Base-by-base conservation (phyloP, 2,329 filamentous ascomycete genomes). In the Phialophora macrospora region DNA sequence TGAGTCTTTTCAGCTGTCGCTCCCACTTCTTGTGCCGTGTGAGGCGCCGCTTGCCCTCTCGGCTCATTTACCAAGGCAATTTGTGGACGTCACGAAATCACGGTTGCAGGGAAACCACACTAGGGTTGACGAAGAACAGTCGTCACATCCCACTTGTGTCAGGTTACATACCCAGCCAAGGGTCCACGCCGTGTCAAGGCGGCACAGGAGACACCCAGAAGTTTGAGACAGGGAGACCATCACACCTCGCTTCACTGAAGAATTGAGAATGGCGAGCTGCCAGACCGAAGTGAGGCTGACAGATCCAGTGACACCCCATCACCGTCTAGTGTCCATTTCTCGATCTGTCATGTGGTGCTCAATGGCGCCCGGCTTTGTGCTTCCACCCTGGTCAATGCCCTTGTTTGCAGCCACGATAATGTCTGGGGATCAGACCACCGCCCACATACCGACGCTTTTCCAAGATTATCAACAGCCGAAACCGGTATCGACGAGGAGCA, bases 31-130 rank as follows among this genome's bases (percentile, higher is more conserved):
- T 44, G 38, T 17, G 38, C 17, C n/a, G 38, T 17, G 14, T 6
- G 2, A 44, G 38, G 38, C 4, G 17, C 5, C 38, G 38, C 38
- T 44, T n/a, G 38, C 17, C 14, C 1, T 41, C 12, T 41, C 38
- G 38, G 14, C 14, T 44, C 38, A 20, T 44, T 17, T 1, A n/a
- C 17, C 17, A 41, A 8, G 38, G 17, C 38, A 17, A 44, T 44
- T 44, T 44, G 17, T 44, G 38, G 38, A 44, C 38, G 17, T 7
- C 38, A n/a, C 8, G 17, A n/a, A 44, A 32, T 30, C 41, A 28
- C 32, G 32, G 14, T 32, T 32, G 57, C 58, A 54, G 41, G 48
- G 30, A 46, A 61, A 54, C 58, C 58, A 61, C 20, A 20, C 30
- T 24, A 44, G 52, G 28, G 28, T 55, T 24, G 52, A 55, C 9